Conservation (phyloP, 2,329 filamentous ascomycete species). For the Mycosphaerella sp. region DNA sequence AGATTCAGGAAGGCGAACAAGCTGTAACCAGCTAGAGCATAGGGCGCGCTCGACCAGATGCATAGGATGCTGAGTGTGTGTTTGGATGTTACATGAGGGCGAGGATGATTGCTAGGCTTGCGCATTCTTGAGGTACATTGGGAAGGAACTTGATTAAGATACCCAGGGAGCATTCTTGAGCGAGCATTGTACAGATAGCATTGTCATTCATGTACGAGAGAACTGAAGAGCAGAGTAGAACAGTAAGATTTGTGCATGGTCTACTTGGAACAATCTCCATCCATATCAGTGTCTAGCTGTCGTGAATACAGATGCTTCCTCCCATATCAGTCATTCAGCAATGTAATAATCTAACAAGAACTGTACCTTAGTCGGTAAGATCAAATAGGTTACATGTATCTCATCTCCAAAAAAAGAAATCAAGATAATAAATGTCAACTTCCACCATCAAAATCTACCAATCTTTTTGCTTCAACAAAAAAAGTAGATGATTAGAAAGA, state of each 20-base stretch:
- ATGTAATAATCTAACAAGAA: too few relatives aligned
- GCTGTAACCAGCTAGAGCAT: slow-evolving; percentile 8
- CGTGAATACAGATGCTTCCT: too few relatives aligned
- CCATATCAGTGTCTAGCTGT: slow-evolving; percentile 9
- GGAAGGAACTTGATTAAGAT: neutral
- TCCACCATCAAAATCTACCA: too few relatives aligned
- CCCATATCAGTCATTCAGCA: too few relatives aligned
- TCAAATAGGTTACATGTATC: too few relatives aligned
- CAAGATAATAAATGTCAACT: too few relatives aligned
- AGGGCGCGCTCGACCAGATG: neutral
- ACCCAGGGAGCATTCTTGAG: neutral
- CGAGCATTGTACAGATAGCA: neutral
- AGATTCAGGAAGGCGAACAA: slow-evolving; percentile 40
- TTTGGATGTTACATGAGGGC: neutral
- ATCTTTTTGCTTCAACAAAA: too few relatives aligned
- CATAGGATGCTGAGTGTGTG: neutral
- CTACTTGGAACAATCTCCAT: too few relatives aligned
- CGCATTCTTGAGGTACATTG: neutral
- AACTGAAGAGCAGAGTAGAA: neutral
- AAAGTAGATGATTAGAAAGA: too few relatives aligned
- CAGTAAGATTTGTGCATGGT: too few relatives aligned
- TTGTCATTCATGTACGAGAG: neutral
- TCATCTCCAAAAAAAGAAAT: too few relatives aligned
- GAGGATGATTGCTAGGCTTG: neutral
- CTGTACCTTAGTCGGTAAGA: too few relatives aligned